These are phyloP conservation scores for Globisporangium viniferum DNA, from an alignment of 352 stramenopile species.

Conservation along the genomic window DNA sequence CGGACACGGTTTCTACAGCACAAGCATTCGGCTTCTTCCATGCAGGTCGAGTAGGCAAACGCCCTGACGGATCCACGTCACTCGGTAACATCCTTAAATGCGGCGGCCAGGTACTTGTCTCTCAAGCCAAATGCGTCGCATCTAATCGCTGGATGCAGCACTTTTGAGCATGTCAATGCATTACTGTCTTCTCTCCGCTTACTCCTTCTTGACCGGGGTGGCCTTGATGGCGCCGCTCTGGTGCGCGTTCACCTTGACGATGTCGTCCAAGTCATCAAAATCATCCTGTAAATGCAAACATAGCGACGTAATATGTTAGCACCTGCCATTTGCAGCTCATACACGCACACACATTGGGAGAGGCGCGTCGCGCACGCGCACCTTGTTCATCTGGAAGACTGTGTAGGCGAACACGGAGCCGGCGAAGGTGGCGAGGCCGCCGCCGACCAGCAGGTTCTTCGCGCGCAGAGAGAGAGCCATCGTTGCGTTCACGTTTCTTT, in stretches of 20 bases:
- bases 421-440: conserved; percentile 61
- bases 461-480: conserved; percentile 68
- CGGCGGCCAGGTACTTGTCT: neutral
- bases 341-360: neutral
- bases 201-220: conserved; percentile 53
- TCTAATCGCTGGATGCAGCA: neutral
- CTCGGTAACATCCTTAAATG: neutral
- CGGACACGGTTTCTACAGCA: neutral
- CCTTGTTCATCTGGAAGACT: conserved; percentile 78
- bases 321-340: neutral
- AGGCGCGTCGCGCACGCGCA: conserved; percentile 17
- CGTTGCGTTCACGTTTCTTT: conserved; percentile 14
- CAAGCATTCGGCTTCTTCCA: neutral
- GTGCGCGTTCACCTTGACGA: conserved; percentile 79
- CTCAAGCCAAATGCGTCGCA: too few species aligned
- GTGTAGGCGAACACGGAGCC: conserved; percentile 72
- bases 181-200: conserved; percentile 11
- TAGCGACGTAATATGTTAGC: conserved; percentile 1
- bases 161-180: too few species aligned
- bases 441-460: conserved; percentile 76
- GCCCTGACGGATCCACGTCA: neutral
- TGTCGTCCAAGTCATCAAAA: conserved; percentile 74
- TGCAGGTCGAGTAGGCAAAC: too few species aligned
- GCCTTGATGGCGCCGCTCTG: conserved; percentile 68
- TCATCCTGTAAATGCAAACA: conserved; percentile 47